Conservation (phyloP, 768 basidiomycete species). For the Lentinula raphanica region DNA sequence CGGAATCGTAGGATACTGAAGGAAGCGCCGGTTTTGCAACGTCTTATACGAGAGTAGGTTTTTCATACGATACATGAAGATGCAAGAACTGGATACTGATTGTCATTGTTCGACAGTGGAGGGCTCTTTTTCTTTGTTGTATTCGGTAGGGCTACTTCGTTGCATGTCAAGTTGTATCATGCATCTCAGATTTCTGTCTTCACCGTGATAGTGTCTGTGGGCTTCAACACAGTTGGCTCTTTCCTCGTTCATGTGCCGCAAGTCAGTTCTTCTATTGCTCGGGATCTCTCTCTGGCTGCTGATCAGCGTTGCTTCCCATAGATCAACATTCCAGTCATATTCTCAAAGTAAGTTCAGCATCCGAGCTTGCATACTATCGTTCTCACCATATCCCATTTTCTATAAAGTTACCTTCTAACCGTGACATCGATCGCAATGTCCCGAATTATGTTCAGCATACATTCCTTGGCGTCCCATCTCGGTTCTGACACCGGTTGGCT, state of each 20-base stretch:
- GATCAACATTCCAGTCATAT: constrained; percentile 34
- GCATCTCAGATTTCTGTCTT: no score
- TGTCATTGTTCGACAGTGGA: constrained; percentile 20
- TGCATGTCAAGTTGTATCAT: background rate
- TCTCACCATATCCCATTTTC: background rate
- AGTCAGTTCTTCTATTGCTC: constrained; percentile 16
- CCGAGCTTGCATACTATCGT: background rate
- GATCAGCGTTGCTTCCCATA: constrained; percentile 13
- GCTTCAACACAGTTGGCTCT: constrained; percentile 28
- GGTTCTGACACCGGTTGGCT: constrained; percentile 39
- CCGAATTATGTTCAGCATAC: constrained; percentile 34
- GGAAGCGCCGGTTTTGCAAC: constrained; percentile 26
- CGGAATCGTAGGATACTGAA: constrained; percentile 26
- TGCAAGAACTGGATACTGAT: background rate
- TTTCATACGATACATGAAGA: background rate
- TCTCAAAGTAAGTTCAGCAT: constrained; percentile 23
- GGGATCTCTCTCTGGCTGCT: no score
- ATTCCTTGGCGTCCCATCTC: constrained; percentile 35
- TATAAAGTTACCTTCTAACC: constrained; percentile 16
- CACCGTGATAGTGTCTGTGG: constrained; percentile 24
- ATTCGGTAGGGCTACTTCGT: constrained; percentile 31
- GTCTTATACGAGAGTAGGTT: constrained; percentile 35
- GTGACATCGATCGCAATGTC: constrained; percentile 29
- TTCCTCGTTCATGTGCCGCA: constrained; percentile 24
- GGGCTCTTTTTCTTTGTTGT: constrained; percentile 38